These are phyloP conservation scores for Pichia sp. DNA, from an alignment of 1,139 yeast species.

Conservation along the genomic window DNA sequence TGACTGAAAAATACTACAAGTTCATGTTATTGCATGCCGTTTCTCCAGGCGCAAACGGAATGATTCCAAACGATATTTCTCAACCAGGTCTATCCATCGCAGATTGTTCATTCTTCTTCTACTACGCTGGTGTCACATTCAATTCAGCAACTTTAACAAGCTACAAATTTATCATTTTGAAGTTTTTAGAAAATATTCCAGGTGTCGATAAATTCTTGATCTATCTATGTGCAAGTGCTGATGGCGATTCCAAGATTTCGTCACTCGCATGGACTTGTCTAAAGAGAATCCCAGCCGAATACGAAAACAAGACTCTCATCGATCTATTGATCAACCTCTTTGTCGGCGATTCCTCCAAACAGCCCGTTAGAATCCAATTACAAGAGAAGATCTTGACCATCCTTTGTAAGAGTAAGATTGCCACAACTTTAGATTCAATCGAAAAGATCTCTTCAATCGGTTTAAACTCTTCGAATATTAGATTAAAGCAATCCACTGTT, in stretches of 20 bases:
- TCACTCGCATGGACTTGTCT: constrained; percentile 51
- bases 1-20: constrained; percentile 48
- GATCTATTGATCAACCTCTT: constrained; percentile 44
- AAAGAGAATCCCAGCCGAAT: constrained; percentile 50
- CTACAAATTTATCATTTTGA: constrained; percentile 47
- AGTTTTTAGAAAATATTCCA: constrained; percentile 37
- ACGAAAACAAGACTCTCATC: constrained; percentile 48
- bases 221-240: constrained; percentile 64
- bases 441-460: constrained; percentile 53
- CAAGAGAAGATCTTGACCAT: constrained; percentile 59
- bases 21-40: constrained; percentile 58
- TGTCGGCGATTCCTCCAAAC: constrained; percentile 42
- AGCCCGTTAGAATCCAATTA: constrained; percentile 53
- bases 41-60: constrained; percentile 32
- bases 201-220: constrained; percentile 43
- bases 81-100: constrained; percentile 62
- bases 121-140: constrained; percentile 63
- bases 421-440: constrained; percentile 41
- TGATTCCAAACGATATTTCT: constrained; percentile 41
- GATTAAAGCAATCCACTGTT: constrained; percentile 50
- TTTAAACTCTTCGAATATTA: constrained; percentile 49
- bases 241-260: constrained; percentile 51
- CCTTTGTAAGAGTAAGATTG: constrained; percentile 51
- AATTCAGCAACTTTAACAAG: constrained; percentile 46
- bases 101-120: constrained; percentile 61